These are phyloP conservation scores for Pyrus pyrifolia DNA, from an alignment of 306 rosid species.

Conservation along the genomic window DNA sequence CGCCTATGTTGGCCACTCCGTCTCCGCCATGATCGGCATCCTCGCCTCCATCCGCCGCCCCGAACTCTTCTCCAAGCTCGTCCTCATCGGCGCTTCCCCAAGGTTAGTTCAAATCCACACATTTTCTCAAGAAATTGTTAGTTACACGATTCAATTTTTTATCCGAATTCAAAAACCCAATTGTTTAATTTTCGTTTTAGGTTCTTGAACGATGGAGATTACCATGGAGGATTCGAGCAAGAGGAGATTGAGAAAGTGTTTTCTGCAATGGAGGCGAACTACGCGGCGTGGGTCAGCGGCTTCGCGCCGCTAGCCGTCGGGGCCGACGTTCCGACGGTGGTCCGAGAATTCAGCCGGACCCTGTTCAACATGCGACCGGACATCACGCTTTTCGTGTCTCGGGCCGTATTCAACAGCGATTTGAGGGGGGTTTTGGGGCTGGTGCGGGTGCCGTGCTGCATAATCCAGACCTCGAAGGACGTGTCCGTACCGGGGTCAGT, in stretches of 20 bases:
- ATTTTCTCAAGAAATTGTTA: not conserved
- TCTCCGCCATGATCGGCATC: conserved; percentile 95
- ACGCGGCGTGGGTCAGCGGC: conserved; percentile 79
- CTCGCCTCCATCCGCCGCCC: conserved; percentile 87
- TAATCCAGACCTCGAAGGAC: conserved; percentile 73
- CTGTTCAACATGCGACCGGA: conserved; percentile 94
- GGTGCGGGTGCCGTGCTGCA: conserved; percentile 70
- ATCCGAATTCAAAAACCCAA: not conserved
- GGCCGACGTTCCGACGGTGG: conserved; percentile 79
- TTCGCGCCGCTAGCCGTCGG: conserved; percentile 80
- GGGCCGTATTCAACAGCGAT: conserved; percentile 72
- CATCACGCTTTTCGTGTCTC: conserved; percentile 62
- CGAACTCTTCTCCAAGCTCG: conserved; percentile 74
- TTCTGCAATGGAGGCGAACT: conserved; percentile 74
- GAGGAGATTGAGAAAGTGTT: conserved; percentile 58
- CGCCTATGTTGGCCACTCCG: conserved; percentile 87
- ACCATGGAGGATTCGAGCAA: conserved; percentile 80
- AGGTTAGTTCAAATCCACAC: conserved; percentile 24
- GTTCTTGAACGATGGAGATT: conserved; percentile 73
- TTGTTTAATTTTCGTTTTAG: conserved; percentile 18
- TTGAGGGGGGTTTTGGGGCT: conserved; percentile 67
- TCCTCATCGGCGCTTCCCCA: conserved; percentile 90
- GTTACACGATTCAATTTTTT: not conserved
- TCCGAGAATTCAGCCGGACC: conserved; percentile 73
- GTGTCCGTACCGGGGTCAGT: conserved; percentile 70